Percentiles rank a stretch among this genome's conserved stretches.
Evolutionary conservation across 176 grass and related monocot species (phyloP).

Genomic region (Melocanna baccifera): DNA sequence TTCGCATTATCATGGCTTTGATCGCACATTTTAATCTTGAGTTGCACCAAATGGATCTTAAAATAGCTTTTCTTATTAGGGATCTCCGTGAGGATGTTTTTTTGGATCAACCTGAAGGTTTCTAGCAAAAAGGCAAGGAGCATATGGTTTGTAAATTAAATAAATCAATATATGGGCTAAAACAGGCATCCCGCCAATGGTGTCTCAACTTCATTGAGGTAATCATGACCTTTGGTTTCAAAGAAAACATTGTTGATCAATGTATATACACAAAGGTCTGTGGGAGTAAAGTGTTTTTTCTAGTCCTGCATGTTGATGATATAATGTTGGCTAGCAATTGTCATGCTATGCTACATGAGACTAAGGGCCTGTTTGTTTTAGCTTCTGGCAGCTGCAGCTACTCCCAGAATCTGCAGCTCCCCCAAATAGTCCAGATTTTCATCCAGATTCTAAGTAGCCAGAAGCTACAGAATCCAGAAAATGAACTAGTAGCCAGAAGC

Average conservation of each 20-base stretch:
- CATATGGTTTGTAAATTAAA: neutral
- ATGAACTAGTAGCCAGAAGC: no score
- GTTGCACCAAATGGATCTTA: neutral
- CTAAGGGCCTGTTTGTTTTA: no score
- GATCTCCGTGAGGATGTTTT: neutral
- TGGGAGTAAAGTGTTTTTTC: neutral
- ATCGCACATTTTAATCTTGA: neutral
- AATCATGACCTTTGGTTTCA: neutral
- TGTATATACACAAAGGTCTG: neutral
- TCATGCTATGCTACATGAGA: no score
- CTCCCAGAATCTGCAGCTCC: no score
- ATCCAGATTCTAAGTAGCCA: no score
- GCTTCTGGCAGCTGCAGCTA: no score
- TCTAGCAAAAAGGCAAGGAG: neutral
- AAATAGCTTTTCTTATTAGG: neutral
- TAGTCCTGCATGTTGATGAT: neutral
- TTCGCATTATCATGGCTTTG: neutral
- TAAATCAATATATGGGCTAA: neutral
- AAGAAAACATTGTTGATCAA: neutral
- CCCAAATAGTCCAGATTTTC: no score
- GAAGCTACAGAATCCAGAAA: no score
- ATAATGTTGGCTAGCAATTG: no score
- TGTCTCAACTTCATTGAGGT: neutral
- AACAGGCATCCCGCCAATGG: neutral
- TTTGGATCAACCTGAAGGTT: neutral